phyloP scores from a whole-genome alignment of 768 basidiomycete species.

The Suillus clintonianus region DNA sequence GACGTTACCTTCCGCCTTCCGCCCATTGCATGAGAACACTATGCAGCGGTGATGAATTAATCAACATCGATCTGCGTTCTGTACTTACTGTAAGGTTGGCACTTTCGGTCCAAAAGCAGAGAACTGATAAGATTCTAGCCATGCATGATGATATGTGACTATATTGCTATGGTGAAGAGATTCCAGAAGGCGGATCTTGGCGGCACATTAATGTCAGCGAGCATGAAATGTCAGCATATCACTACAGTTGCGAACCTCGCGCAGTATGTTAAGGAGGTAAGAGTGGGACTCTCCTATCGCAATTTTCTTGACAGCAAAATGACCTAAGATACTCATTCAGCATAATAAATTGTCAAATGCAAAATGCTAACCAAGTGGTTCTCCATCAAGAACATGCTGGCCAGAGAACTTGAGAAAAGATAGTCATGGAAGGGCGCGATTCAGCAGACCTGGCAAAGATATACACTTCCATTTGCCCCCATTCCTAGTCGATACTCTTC shows the following conservation, averaged over 20 bases:
- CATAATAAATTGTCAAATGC: constrained; percentile 6
- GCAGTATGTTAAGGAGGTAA: constrained; percentile 80
- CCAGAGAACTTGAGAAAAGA: constrained; percentile 3
- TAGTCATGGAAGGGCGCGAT: neutral
- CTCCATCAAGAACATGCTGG: constrained; percentile 86
- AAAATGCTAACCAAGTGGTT: constrained; percentile 62
- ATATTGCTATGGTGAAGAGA: constrained; percentile 90
- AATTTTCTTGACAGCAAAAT: constrained; percentile 96
- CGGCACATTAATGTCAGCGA: neutral
- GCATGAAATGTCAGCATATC: neutral
- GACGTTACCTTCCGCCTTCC: constrained; percentile 69
- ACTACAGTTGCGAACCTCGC: constrained; percentile 52
- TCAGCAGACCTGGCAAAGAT: constrained; percentile 71
- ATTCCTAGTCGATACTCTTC: constrained; percentile 89
- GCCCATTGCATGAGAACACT: constrained; percentile 95
- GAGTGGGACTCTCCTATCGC: constrained; percentile 90
- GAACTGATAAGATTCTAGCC: constrained; percentile 86
- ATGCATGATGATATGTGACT: constrained; percentile 93
- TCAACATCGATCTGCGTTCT: neutral
- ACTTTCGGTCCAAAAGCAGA: constrained; percentile 88
- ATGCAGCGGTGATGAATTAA: neutral
- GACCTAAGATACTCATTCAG: constrained; percentile 43
- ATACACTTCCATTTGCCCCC: constrained; percentile 94
- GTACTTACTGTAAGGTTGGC: constrained; percentile 79
- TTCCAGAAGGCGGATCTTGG: constrained; percentile 80